Conservation (phyloP, 2,329 filamentous ascomycete species). For the Fusarium sp. region DNA sequence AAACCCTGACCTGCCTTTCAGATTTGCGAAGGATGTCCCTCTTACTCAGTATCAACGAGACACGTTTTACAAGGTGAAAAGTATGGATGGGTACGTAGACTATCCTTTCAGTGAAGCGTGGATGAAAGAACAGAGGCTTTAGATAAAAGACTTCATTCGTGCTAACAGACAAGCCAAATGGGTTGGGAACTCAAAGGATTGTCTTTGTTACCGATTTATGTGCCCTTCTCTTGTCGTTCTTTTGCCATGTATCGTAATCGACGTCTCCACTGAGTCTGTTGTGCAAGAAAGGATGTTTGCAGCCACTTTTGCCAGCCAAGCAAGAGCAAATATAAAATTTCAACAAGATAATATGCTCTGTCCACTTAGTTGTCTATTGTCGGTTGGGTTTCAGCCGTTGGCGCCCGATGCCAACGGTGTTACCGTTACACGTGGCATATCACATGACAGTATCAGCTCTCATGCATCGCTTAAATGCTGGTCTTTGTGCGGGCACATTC, state of each 20-base stretch:
- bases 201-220: background rate
- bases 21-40: slow-evolving; percentile 35
- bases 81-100: slow-evolving; percentile 43
- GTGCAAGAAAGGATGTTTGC: background rate
- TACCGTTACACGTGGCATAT: slow-evolving; percentile 13
- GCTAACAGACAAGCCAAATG: too few species aligned
- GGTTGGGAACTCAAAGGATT: too few species aligned
- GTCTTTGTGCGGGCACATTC: slow-evolving; percentile 3
- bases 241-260: background rate
- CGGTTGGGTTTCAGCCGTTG: slow-evolving; percentile 4
- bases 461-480: slow-evolving; percentile 14
- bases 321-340: too few species aligned
- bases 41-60: slow-evolving; percentile 46
- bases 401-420: slow-evolving; percentile 5
- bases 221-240: background rate
- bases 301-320: background rate
- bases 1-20: slow-evolving; percentile 42
- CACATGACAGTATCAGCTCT: slow-evolving; percentile 11
- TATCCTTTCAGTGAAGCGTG: slow-evolving; percentile 38
- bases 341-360: too few species aligned
- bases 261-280: too few species aligned
- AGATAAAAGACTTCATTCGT: background rate
- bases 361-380: background rate
- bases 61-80: slow-evolving; percentile 47
- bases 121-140: background rate